Evolutionary conservation across 257 asterid species (phyloP).

Genomic region (Henckelia pumila): DNA sequence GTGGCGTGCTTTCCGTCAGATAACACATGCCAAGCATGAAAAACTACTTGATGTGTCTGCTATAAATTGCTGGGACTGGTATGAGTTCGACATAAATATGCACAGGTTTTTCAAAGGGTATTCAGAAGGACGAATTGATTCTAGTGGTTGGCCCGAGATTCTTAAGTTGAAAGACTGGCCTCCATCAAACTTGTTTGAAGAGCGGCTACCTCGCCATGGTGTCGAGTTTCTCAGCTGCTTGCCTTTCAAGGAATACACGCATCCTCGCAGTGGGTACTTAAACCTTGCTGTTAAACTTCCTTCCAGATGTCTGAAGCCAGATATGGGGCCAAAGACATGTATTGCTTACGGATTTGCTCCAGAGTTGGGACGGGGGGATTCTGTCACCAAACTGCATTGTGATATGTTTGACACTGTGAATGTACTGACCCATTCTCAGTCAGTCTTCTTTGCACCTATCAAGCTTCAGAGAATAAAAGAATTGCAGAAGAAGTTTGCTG

Average conservation of each 20-base stretch:
- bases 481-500: no score
- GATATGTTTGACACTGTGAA: no score
- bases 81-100: constrained; percentile 41
- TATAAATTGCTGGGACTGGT: constrained; percentile 68
- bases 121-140: constrained; percentile 25
- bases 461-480: no score
- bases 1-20: constrained; percentile 75
- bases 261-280: constrained; percentile 3
- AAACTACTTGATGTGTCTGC: constrained; percentile 31
- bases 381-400: no score
- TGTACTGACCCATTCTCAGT: no score
- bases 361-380: no score
- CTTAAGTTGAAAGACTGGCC: constrained; percentile 47
- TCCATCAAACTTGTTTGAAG: constrained; percentile 8
- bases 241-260: constrained; percentile 48
- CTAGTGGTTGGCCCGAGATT: constrained; percentile 33
- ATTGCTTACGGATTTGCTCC: no score
- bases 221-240: constrained; percentile 39
- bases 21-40: constrained; percentile 26
- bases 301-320: constrained; percentile 33
- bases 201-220: constrained; percentile 29
- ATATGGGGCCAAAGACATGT: no score
- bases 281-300: constrained; percentile 44
- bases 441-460: no score
- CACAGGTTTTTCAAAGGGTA: constrained; percentile 26